phyloP scores from a whole-genome alignment of 2,329 filamentous ascomycete species.

The Laburnicola sp. region DNA sequence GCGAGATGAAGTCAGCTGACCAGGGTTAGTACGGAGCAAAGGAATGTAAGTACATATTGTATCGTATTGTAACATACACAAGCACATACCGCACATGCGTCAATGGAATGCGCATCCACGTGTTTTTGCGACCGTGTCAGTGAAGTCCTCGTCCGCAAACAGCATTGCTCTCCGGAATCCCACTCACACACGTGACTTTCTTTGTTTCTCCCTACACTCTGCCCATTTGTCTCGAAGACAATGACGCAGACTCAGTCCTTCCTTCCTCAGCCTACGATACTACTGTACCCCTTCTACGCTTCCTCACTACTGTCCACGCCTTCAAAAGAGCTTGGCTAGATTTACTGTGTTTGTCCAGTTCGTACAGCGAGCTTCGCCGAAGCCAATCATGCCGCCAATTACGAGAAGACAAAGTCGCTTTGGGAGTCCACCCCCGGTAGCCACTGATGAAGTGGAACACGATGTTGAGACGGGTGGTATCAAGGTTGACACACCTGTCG shows the following conservation, averaged over 20 bases:
- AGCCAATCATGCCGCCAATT: constrained; percentile 10
- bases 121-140: not conserved
- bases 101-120: not conserved
- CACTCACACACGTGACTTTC: no score
- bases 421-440: no score
- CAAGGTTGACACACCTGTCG: not conserved
- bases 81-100: not conserved
- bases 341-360: constrained; percentile 7
- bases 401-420: constrained; percentile 10
- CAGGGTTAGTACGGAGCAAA: not conserved
- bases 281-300: not conserved
- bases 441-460: no score
- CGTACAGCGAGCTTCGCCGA: not conserved
- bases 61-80: constrained; percentile 5
- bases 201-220: no score
- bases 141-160: no score
- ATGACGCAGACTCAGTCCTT: no score
- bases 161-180: no score
- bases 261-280: no score
- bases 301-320: not conserved
- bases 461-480: not conserved
- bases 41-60: constrained; percentile 10
- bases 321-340: not conserved
- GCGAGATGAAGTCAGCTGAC: constrained; percentile 14
- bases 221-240: no score